These are phyloP conservation scores for Parathielavia hyrcaniae DNA, from an alignment of 495 filamentous ascomycete genomes.

Conservation along the genomic window DNA sequence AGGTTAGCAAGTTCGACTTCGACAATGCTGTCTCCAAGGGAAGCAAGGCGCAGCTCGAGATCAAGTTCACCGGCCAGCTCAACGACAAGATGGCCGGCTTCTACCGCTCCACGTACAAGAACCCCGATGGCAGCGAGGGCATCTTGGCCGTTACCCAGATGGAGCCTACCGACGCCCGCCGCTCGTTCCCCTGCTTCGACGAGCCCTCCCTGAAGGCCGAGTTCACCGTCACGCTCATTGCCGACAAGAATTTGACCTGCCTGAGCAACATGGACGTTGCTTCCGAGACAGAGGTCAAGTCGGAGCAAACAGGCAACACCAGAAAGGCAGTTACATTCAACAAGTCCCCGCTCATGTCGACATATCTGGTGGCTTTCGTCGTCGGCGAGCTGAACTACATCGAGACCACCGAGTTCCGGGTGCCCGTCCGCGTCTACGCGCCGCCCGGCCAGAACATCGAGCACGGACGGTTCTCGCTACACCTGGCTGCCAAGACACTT, in stretches of 20 bases:
- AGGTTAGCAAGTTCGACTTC: conserved; percentile 60
- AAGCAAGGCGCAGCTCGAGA: conserved; percentile 55
- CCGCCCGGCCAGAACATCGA: conserved; percentile 58
- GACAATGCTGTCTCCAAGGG: conserved; percentile 53
- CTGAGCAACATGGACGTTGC: conserved; percentile 77
- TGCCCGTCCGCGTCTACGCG: conserved; percentile 66
- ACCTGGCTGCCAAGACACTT: conserved; percentile 61
- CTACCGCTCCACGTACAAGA: conserved; percentile 72
- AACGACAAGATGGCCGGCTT: conserved; percentile 81
- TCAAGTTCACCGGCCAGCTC: conserved; percentile 60
- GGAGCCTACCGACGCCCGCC: conserved; percentile 70
- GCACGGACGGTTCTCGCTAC: conserved; percentile 62
- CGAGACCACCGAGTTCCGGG: conserved; percentile 66
- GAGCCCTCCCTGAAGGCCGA: conserved; percentile 69
- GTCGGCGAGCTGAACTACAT: conserved; percentile 70
- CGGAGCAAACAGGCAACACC: conserved; percentile 45
- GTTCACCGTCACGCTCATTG: conserved; percentile 67
- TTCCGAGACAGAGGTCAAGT: conserved; percentile 55
- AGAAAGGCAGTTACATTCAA: conserved; percentile 72
- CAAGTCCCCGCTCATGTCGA: conserved; percentile 68
- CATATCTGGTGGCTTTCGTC: conserved; percentile 70
- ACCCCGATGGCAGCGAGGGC: conserved; percentile 53
- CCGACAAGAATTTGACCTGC: conserved; percentile 66
- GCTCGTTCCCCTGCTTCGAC: conserved; percentile 73
- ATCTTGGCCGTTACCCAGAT: conserved; percentile 74